Conservation (phyloP, 352 stramenopile species). For the Phytophthora tubulina region DNA sequence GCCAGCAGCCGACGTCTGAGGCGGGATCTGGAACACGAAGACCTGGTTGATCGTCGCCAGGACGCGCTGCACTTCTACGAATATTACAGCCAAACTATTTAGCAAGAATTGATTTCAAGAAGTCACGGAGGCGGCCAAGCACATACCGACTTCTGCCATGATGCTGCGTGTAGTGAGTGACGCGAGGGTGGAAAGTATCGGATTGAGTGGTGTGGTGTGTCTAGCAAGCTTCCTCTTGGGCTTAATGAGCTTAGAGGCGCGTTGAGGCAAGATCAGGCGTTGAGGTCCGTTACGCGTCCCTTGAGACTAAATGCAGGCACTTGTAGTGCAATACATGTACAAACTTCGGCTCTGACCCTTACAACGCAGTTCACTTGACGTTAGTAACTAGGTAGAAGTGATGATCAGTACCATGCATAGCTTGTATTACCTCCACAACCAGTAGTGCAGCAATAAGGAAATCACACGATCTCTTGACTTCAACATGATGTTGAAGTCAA, state of each 20-base stretch:
- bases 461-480: too few species aligned
- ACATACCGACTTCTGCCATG: slow-evolving; percentile 43
- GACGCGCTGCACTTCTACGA: slow-evolving; percentile 61
- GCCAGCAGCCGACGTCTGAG: slow-evolving; percentile 64
- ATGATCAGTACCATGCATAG: too few species aligned
- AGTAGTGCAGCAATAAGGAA: too few species aligned
- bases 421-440: too few species aligned
- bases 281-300: slow-evolving; percentile 31
- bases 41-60: slow-evolving; percentile 75
- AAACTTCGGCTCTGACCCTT: too few species aligned
- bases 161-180: slow-evolving; percentile 3
- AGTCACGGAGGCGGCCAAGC: background rate
- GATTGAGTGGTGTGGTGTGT: background rate
- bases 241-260: background rate
- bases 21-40: slow-evolving; percentile 79
- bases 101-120: background rate
- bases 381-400: too few species aligned
- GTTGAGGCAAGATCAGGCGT: background rate
- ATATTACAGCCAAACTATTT: background rate
- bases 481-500: slow-evolving; percentile 3
- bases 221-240: background rate
- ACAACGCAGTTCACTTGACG: too few species aligned
- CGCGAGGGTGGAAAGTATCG: background rate
- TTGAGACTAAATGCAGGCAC: slow-evolving; percentile 21
- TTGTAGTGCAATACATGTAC: too few species aligned